Conservation (phyloP, 225 moss, liverwort and hornwort genomes). For the Straminergon stramineum region DNA sequence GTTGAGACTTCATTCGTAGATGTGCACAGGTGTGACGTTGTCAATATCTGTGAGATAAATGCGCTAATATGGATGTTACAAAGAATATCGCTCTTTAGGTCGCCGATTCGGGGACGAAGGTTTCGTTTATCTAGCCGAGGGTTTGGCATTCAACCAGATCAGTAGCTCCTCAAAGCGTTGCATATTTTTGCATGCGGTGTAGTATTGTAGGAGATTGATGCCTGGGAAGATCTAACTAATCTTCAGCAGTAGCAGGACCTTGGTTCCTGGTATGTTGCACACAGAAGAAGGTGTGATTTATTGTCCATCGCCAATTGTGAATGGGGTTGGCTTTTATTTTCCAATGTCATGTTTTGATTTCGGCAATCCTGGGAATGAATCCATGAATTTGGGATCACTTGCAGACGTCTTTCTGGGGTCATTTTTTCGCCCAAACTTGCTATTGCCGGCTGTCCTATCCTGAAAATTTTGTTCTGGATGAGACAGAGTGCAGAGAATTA, state of each 20-base stretch:
- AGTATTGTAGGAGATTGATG: neutral
- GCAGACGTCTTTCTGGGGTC: neutral
- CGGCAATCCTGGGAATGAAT: neutral
- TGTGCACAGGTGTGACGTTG: too few species aligned
- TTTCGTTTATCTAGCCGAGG: too few species aligned
- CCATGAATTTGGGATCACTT: neutral
- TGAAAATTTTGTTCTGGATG: neutral
- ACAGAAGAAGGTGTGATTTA: neutral
- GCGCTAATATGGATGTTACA: too few species aligned
- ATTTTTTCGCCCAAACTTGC: neutral
- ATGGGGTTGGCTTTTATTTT: neutral
- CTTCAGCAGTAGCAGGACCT: neutral
- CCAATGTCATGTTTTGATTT: neutral
- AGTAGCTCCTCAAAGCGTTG: neutral
- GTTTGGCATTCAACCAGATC: neutral
- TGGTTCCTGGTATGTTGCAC: neutral
- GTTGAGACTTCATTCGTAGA: too few species aligned
- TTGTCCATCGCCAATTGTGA: neutral
- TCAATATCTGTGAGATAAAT: too few species aligned
- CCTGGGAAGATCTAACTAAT: neutral
- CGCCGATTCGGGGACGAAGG: too few species aligned
- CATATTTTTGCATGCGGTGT: neutral
- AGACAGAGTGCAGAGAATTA: slow-evolving; percentile 55
- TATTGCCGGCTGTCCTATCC: neutral
- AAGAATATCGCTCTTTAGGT: too few species aligned